These are phyloP conservation scores for Phytopythium oedochilum DNA, from an alignment of 352 stramenopile genomes.

Conservation along the genomic window DNA sequence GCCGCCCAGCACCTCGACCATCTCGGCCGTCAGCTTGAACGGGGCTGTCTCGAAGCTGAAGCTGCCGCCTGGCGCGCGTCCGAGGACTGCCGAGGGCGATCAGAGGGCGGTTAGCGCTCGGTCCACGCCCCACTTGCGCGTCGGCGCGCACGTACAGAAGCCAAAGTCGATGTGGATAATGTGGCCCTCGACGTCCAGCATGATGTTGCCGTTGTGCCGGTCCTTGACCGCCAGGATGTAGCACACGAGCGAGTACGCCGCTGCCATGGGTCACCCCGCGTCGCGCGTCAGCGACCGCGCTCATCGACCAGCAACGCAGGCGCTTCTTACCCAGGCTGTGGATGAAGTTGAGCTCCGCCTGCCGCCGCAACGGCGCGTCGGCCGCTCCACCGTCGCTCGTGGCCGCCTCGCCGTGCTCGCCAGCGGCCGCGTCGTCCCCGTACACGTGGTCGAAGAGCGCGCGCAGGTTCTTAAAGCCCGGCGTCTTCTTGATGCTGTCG, in stretches of 20 bases:
- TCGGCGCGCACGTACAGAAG: constrained; percentile 75
- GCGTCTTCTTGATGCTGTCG: constrained; percentile 94
- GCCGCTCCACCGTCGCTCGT: constrained; percentile 19
- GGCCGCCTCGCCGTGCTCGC: constrained; percentile 39
- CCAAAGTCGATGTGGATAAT: constrained; percentile 99
- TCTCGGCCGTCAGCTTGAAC: constrained; percentile 96
- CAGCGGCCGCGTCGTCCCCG: constrained; percentile 7
- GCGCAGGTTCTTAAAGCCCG: constrained; percentile 82
- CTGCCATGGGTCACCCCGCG: constrained; percentile 61
- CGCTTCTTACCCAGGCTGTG: constrained; percentile 66
- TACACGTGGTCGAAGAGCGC: constrained; percentile 94
- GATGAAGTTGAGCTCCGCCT: constrained; percentile 78
- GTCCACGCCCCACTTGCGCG: not conserved
- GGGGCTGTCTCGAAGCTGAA: constrained; percentile 95
- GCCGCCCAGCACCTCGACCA: constrained; percentile 93
- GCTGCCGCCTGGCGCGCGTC: constrained; percentile 83
- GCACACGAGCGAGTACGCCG: constrained; percentile 96
- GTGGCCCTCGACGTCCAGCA: constrained; percentile 96
- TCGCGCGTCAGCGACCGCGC: too few species aligned
- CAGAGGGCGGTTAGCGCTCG: not conserved
- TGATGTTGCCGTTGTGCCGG: constrained; percentile 99
- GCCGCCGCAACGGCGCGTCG: constrained; percentile 29
- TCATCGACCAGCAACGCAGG: constrained; percentile 11
- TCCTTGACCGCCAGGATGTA: constrained; percentile 99
- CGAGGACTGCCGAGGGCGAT: constrained; percentile 40